These are phyloP conservation scores for Kuraishia ogatae DNA, from an alignment of 805 yeast genomes.

Conservation along the genomic window DNA sequence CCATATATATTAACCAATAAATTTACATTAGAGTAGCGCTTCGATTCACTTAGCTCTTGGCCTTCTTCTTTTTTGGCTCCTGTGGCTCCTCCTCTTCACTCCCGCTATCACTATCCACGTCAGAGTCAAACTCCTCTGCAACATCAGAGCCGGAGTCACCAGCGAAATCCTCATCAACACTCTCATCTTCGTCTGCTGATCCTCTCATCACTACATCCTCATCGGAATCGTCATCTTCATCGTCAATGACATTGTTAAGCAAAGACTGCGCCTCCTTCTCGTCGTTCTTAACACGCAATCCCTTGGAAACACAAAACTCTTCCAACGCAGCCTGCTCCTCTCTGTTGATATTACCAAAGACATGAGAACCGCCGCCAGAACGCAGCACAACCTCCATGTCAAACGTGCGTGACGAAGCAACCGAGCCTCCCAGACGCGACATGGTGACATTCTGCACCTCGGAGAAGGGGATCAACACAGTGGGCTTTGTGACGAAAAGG, in stretches of 20 bases:
- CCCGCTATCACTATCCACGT: constrained; percentile 37
- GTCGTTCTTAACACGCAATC: constrained; percentile 76
- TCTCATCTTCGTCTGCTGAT: constrained; percentile 79
- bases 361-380: constrained; percentile 59
- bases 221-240: constrained; percentile 45
- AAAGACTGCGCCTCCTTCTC: constrained; percentile 80
- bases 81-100: constrained; percentile 12
- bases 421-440: constrained; percentile 81
- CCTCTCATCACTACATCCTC: constrained; percentile 50
- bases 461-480: constrained; percentile 79
- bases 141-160: constrained; percentile 45
- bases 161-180: constrained; percentile 77
- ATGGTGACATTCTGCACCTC: constrained; percentile 73
- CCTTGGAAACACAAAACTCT: constrained; percentile 66
- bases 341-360: constrained; percentile 80
- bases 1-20: no score
- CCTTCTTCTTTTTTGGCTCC: constrained; percentile 19
- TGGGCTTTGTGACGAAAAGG: constrained; percentile 88
- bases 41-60: constrained; percentile 10
- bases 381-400: constrained; percentile 76
- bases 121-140: constrained; percentile 81
- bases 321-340: constrained; percentile 84
- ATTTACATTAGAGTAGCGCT: no score
- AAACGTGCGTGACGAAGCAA: constrained; percentile 78
- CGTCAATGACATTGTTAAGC: constrained; percentile 68